Evolutionary conservation across 2,329 filamentous ascomycete genomes (phyloP).

Genomic region (Nothophoma quercina): DNA sequence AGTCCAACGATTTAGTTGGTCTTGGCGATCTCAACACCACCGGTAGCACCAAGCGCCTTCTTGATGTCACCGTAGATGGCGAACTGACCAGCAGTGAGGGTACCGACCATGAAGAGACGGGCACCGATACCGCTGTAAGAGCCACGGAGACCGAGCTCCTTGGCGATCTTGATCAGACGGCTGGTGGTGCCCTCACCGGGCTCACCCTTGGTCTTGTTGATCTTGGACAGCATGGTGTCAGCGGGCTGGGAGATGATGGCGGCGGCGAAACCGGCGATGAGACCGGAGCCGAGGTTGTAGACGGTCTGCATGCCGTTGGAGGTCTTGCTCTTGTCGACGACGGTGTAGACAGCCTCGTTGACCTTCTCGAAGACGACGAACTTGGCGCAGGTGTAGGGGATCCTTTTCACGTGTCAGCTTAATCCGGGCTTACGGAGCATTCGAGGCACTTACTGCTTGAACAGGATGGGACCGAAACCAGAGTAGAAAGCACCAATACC

Average conservation of each 20-base stretch:
- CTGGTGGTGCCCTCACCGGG: slow-evolving; percentile 83
- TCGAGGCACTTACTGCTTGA: slow-evolving; percentile 50
- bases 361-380: slow-evolving; percentile 95
- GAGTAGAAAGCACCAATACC: slow-evolving; percentile 88
- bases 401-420: slow-evolving; percentile 58
- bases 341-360: slow-evolving; percentile 73
- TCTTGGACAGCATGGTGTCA: slow-evolving; percentile 94
- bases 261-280: slow-evolving; percentile 86
- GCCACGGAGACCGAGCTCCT: slow-evolving; percentile 82
- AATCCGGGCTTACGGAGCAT: not conserved
- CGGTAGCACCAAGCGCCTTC: slow-evolving; percentile 71
- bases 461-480: slow-evolving; percentile 73
- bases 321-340: slow-evolving; percentile 73
- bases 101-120: slow-evolving; percentile 74
- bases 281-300: slow-evolving; percentile 85
- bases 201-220: slow-evolving; percentile 91
- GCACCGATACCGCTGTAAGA: slow-evolving; percentile 84
- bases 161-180: slow-evolving; percentile 86
- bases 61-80: slow-evolving; percentile 85
- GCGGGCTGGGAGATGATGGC: slow-evolving; percentile 88
- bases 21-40: slow-evolving; percentile 60
- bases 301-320: slow-evolving; percentile 75
- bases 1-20: slow-evolving; percentile 27
- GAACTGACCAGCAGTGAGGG: slow-evolving; percentile 71
- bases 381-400: slow-evolving; percentile 94